Percentiles rank a stretch among this genome's conserved stretches.
These are phyloP conservation scores for Sporobolomyces phaffii DNA, from an alignment of 768 basidiomycete species.

Conservation along the genomic window DNA sequence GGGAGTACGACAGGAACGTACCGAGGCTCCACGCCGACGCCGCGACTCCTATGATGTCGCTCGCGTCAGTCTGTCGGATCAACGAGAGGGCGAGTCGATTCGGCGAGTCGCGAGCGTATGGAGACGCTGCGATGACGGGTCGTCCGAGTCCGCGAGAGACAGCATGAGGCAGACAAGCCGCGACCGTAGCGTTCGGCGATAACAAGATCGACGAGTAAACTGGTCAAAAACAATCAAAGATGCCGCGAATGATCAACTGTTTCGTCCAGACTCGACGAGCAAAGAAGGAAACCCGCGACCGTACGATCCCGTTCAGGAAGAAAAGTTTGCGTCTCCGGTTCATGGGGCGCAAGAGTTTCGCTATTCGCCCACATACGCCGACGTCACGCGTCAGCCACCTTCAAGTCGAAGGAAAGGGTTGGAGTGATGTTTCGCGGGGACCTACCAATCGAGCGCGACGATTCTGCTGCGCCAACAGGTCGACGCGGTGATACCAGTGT, in stretches of 20 bases:
- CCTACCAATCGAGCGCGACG: not conserved
- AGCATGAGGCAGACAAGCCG: not conserved
- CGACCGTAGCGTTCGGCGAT: not conserved
- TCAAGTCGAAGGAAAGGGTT: no score
- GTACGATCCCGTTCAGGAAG: not conserved
- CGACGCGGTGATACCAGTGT: not conserved
- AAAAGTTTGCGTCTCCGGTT: no score
- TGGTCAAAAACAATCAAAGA: not conserved
- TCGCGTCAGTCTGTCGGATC: not conserved
- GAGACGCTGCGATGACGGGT: constrained; percentile 5
- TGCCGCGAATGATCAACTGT: not conserved
- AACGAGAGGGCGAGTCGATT: not conserved
- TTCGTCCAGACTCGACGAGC: no score
- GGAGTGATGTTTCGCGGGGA: not conserved
- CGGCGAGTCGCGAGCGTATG: not conserved
- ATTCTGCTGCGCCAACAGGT: not conserved
- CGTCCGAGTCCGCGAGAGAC: not conserved
- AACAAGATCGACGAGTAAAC: not conserved
- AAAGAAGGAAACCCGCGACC: no score
- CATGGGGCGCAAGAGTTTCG: no score
- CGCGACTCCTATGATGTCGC: not conserved
- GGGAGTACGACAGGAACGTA: not conserved
- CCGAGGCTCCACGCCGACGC: not conserved
- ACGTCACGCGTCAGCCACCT: no score
- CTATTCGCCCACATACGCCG: no score